phyloP scores from a whole-genome alignment of 371 early-diverging fungal species.

The Rhizomucor pusillus region DNA sequence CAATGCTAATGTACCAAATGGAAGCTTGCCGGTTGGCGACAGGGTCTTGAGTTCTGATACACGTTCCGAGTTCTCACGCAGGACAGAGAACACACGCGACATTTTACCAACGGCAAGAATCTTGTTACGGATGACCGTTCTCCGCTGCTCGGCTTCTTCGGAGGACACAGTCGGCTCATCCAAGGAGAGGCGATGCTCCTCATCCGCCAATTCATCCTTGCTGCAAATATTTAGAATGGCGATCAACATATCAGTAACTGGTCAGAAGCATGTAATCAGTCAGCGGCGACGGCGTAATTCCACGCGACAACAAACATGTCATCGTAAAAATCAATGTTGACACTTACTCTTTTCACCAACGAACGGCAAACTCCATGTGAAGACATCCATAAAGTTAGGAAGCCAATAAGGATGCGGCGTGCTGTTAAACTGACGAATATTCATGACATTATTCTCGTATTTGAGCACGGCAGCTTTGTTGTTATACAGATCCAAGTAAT shows the following conservation, averaged over 20 bases:
- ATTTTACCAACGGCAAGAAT: slow-evolving; percentile 92
- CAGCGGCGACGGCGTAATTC: background rate
- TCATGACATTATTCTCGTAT: slow-evolving; percentile 96
- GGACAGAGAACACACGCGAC: slow-evolving; percentile 81
- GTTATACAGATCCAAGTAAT: slow-evolving; percentile 96
- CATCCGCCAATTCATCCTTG: slow-evolving; percentile 65
- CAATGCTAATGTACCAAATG: slow-evolving; percentile 80
- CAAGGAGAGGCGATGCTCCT: slow-evolving; percentile 7
- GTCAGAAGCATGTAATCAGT: background rate
- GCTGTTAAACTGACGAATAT: slow-evolving; percentile 87
- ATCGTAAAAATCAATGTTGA: no score
- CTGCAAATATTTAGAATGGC: slow-evolving; percentile 90
- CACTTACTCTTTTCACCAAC: slow-evolving; percentile 93
- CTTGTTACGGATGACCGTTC: slow-evolving; percentile 82
- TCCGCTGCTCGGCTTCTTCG: slow-evolving; percentile 52
- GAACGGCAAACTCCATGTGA: slow-evolving; percentile 98
- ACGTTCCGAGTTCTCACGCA: slow-evolving; percentile 87
- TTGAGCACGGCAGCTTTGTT: slow-evolving; percentile 97
- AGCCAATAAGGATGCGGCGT: slow-evolving; percentile 97
- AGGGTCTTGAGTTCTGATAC: slow-evolving; percentile 90
- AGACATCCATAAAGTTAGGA: slow-evolving; percentile 97
- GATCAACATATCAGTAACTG: slow-evolving; percentile 92
- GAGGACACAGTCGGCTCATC: slow-evolving; percentile 3
- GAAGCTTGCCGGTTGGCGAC: slow-evolving; percentile 77
- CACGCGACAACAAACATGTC: background rate